Evolutionary conservation across 2,329 filamentous ascomycete species (phyloP).

Genomic region (Fusarium algeriense): DNA sequence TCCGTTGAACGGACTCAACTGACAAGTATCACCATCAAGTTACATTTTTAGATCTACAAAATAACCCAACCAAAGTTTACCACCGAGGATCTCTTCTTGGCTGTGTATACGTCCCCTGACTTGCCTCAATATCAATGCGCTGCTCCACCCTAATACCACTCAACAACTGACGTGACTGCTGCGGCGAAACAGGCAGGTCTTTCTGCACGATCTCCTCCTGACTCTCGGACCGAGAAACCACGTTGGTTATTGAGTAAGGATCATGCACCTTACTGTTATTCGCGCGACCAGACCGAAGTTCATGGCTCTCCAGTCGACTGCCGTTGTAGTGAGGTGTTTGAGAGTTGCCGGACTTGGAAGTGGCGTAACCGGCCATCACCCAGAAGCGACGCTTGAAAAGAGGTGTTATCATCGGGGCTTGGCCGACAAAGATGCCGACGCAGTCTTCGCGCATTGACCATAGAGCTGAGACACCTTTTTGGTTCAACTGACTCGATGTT

Average conservation of each 20-base stretch:
- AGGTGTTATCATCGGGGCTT: constrained; percentile 53
- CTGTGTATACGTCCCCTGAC: neutral
- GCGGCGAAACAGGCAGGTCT: neutral
- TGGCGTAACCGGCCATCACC: constrained; percentile 7
- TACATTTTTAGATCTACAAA: neutral
- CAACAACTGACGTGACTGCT: neutral
- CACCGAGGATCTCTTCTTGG: neutral
- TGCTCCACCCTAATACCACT: constrained; percentile 21
- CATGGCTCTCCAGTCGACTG: constrained; percentile 6
- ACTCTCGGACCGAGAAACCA: constrained; percentile 21
- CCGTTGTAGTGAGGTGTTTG: neutral
- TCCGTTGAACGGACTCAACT: neutral
- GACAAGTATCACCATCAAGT: accelerated
- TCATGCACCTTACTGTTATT: neutral
- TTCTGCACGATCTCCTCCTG: constrained; percentile 23
- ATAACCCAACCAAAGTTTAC: neutral
- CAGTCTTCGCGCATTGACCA: constrained; percentile 56
- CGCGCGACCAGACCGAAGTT: neutral
- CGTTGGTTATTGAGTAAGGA: constrained; percentile 3
- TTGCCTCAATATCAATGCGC: constrained; percentile 14
- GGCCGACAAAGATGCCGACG: constrained; percentile 54
- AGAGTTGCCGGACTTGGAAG: neutral
- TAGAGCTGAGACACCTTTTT: constrained; percentile 46
- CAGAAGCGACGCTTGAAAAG: constrained; percentile 46
- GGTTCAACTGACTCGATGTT: constrained; percentile 20